Conservation (phyloP, 768 basidiomycete species). For the Phlebiopsis gigantea region DNA sequence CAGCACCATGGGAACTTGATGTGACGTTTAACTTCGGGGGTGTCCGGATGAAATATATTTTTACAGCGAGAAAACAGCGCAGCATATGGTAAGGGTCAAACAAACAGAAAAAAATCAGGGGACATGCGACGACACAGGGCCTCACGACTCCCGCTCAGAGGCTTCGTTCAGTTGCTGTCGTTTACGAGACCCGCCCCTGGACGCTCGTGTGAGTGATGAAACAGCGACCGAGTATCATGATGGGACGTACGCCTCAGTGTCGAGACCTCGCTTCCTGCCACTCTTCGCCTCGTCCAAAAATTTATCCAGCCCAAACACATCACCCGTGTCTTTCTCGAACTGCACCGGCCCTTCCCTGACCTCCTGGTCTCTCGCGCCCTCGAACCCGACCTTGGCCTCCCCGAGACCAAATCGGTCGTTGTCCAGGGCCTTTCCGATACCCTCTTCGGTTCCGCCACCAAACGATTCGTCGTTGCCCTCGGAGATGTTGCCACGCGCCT, state of each 20-base stretch:
- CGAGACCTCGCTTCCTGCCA: constrained; percentile 86
- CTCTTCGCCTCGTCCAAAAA: constrained; percentile 97
- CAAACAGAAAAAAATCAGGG: constrained; percentile 2
- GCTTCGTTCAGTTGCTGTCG: constrained; percentile 66
- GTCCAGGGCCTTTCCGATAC: constrained; percentile 82
- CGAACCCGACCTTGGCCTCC: constrained; percentile 79
- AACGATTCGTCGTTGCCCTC: constrained; percentile 89
- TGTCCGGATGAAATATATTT: background rate
- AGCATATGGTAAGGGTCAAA: background rate
- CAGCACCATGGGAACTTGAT: background rate
- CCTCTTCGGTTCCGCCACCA: constrained; percentile 93
- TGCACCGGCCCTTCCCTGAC: constrained; percentile 91
- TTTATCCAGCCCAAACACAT: constrained; percentile 94
- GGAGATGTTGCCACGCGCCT: constrained; percentile 80
- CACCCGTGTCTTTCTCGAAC: constrained; percentile 96
- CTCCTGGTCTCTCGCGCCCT: constrained; percentile 84
- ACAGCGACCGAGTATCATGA: background rate
- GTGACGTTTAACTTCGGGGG: background rate
- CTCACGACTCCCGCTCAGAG: constrained; percentile 31
- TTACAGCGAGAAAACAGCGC: background rate
- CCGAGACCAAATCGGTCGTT: constrained; percentile 95
- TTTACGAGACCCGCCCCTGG: constrained; percentile 57
- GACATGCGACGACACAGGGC: background rate
- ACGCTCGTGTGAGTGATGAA: background rate
- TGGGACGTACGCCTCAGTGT: constrained; percentile 60